Conservation (phyloP, 2,329 filamentous ascomycete species). For the Penicillium sp. region DNA sequence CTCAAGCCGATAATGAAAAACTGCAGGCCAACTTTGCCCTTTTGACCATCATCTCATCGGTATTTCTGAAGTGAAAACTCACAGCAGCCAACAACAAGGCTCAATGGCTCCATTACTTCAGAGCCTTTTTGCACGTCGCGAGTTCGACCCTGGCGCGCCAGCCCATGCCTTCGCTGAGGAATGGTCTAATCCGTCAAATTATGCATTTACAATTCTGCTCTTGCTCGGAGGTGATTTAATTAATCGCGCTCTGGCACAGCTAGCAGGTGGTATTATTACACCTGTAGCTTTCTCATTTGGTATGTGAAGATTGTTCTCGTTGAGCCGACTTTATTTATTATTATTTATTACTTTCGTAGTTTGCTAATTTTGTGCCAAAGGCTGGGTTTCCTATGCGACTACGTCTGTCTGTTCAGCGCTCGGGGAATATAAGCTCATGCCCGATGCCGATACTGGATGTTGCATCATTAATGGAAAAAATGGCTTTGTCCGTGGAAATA, state of each 20-base stretch:
- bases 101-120: constrained; percentile 12
- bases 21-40: not conserved
- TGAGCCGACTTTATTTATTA: not conserved
- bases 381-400: constrained; percentile 37
- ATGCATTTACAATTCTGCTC: constrained; percentile 32
- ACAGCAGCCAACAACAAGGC: not conserved
- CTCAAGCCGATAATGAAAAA: not conserved
- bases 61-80: not conserved
- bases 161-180: constrained; percentile 8
- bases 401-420: constrained; percentile 25
- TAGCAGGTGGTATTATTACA: constrained; percentile 22
- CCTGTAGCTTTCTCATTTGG: constrained; percentile 39
- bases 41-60: not conserved
- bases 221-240: constrained; percentile 36
- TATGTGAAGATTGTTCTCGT: not conserved
- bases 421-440: constrained; percentile 34
- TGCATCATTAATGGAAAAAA: constrained; percentile 34
- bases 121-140: constrained; percentile 8
- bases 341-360: not conserved
- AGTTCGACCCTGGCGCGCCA: constrained; percentile 10
- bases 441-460: constrained; percentile 27
- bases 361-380: not conserved
- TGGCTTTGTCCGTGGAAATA: constrained; percentile 37
- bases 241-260: constrained; percentile 31
- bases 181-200: constrained; percentile 14